A percentile compares a stretch with the other conserved stretches of the same genome.
These are phyloP conservation scores for Singerocomus inundabilis DNA, from an alignment of 1,284 basidiomycete species.

Conservation along the genomic window DNA sequence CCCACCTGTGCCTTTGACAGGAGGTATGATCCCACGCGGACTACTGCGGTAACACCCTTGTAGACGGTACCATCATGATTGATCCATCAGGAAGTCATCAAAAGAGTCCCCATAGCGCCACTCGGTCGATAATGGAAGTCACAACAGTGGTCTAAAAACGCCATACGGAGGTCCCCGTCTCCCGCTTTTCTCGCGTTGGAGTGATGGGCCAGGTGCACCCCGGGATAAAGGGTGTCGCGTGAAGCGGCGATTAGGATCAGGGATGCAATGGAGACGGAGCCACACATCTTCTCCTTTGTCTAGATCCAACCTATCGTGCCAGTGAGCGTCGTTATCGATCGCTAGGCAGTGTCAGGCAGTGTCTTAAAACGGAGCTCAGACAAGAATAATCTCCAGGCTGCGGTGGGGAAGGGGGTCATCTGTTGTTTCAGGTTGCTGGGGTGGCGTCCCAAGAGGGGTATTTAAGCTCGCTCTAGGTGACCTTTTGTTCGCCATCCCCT, in stretches of 20 bases:
- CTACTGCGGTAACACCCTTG: too few relatives aligned
- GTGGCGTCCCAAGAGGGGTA: slow-evolving; percentile 10
- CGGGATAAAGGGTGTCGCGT: neutral
- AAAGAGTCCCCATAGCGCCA: neutral
- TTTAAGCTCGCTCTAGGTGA: slow-evolving; percentile 12
- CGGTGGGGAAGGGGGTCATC: slow-evolving; percentile 3
- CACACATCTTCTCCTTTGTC: neutral
- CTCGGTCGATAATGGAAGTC: neutral
- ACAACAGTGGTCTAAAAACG: neutral
- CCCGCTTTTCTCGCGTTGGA: neutral
- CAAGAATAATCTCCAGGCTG: slow-evolving; percentile 16
- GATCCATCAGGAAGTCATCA: neutral
- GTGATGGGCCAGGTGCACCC: neutral
- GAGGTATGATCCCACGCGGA: neutral
- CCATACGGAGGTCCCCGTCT: neutral
- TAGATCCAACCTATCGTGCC: slow-evolving; percentile 10
- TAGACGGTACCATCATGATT: neutral
- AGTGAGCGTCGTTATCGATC: slow-evolving; percentile 22
- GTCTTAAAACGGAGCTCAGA: slow-evolving; percentile 9
- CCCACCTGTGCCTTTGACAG: slow-evolving; percentile 3
- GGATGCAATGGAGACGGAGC: slow-evolving; percentile 2
- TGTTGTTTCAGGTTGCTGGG: slow-evolving; percentile 13
- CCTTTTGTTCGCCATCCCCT: neutral
- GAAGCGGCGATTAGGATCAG: neutral
- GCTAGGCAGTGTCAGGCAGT: neutral